These are phyloP conservation scores for Pseudoperonospora humuli DNA, from an alignment of 352 stramenopile genomes.

Conservation along the genomic window DNA sequence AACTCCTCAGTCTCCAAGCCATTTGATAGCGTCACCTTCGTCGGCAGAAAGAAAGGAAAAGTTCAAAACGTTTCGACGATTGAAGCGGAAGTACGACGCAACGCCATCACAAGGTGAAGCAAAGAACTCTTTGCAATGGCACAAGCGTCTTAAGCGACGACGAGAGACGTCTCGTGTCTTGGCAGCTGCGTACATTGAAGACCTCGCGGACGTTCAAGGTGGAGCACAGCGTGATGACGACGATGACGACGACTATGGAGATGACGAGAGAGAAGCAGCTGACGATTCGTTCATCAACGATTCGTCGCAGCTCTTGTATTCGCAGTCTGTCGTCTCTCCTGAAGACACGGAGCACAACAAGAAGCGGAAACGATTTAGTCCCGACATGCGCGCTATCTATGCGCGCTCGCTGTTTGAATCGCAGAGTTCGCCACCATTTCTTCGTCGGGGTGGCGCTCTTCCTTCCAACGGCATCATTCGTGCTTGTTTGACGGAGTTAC, in stretches of 20 bases:
- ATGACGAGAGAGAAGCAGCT: constrained; percentile 37
- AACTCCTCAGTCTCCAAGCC: constrained; percentile 54
- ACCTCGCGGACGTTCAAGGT: constrained; percentile 50
- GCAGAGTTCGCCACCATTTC: constrained; percentile 24
- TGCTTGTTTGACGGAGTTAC: constrained; percentile 49
- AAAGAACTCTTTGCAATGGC: constrained; percentile 34
- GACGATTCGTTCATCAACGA: constrained; percentile 80
- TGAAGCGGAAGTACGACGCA: constrained; percentile 69
- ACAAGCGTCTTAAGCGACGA: constrained; percentile 49
- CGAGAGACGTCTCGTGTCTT: constrained; percentile 27
- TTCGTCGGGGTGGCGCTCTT: constrained; percentile 31
- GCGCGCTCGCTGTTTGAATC: constrained; percentile 60
- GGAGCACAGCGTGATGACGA: constrained; percentile 44
- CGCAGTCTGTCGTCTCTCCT: constrained; percentile 29
- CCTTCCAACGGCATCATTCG: constrained; percentile 54
- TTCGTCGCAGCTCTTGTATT: constrained; percentile 77
- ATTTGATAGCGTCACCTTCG: constrained; percentile 40
- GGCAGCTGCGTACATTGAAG: constrained; percentile 56
- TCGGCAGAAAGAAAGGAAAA: constrained; percentile 42
- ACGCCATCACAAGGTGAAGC: constrained; percentile 27
- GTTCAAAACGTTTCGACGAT: constrained; percentile 50
- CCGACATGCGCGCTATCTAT: constrained; percentile 75
- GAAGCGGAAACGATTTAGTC: constrained; percentile 27
- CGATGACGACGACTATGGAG: constrained; percentile 58
- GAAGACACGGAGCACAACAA: constrained; percentile 12